Conservation (phyloP, 139 green algal genomes). For the Tetradesmus obliquus region DNA sequence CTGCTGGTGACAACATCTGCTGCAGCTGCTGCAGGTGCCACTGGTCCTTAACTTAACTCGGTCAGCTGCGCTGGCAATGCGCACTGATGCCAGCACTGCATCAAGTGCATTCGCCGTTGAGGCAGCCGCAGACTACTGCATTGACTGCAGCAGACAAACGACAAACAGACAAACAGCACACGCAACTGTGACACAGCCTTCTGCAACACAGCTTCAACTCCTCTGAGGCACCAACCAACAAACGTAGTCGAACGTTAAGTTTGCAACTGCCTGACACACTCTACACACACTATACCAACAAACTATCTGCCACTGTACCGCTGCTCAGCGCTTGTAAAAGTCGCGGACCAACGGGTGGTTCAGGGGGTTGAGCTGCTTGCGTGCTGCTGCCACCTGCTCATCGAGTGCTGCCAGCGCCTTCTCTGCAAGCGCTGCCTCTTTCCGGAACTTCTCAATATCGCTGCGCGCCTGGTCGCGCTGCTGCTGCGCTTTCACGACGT, state of each 20-base stretch:
- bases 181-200: too few species aligned
- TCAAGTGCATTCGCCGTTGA: too few species aligned
- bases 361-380: conserved; percentile 38
- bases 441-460: conserved; percentile 10
- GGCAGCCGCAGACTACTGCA: too few species aligned
- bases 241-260: too few species aligned
- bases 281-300: background rate
- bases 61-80: too few species aligned
- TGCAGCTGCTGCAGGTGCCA: too few species aligned
- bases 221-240: background rate
- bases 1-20: too few species aligned
- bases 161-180: too few species aligned
- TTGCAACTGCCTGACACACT: background rate
- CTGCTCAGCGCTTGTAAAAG: background rate
- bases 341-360: conserved; percentile 34
- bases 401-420: background rate
- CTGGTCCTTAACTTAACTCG: too few species aligned
- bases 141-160: too few species aligned
- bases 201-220: background rate
- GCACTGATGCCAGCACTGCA: too few species aligned
- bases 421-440: conserved; percentile 28
- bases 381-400: conserved; percentile 27
- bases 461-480: background rate
- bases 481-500: conserved; percentile 14
- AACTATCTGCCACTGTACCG: background rate